Evolutionary conservation across 1,284 basidiomycete genomes (phyloP), one percentile per base, ranked within the genome.

Genomic region (Cryptococcus hybrid): DNA sequence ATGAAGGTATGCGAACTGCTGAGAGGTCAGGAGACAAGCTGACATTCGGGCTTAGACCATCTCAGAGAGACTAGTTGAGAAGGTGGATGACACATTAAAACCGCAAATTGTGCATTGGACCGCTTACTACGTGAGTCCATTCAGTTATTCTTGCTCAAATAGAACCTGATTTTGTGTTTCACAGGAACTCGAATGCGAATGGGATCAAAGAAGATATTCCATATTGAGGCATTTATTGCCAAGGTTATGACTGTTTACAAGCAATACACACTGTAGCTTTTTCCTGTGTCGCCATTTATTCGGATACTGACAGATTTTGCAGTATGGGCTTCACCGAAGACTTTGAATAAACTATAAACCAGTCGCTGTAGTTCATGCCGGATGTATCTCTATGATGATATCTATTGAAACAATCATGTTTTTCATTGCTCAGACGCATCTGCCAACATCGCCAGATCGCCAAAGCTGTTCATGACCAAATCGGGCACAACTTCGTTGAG

Each of bases 91-190:
- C 70, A 82, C 82, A 53, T 75, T 97, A 59, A 94, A 92, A 77
- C 85, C 88, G 0, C 91, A 95, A 67, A 86, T 96, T 64, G 89
- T 95, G 81, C 91, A 95, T 71, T 96, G 92, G 92, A 92, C 95
- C 3, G 92, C 96, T 9, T 86, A 96, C 70, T 99, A 97, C 75
- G 92, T 92, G 71, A 63, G 89, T 72, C 15, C 5, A 35, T 8
- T 24, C 5, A n/a, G 5, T 35, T 30, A 30, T 30, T 30, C 30
- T 30, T 30, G 30, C 30, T 30, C 30, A 30, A 30, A 30, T 30
- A 18, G 18, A 48, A 30, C 12, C 36, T 47, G 5, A 36, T 56
- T 47, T 7, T 7, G 13, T 43, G 42, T 36, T 35, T 52, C 56
- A 6, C 66, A 95, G 92, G 92, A 97, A 80, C 83, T 46, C 86